Conservation (phyloP, 305 asterid genomes). For the Solanum hybrid region DNA sequence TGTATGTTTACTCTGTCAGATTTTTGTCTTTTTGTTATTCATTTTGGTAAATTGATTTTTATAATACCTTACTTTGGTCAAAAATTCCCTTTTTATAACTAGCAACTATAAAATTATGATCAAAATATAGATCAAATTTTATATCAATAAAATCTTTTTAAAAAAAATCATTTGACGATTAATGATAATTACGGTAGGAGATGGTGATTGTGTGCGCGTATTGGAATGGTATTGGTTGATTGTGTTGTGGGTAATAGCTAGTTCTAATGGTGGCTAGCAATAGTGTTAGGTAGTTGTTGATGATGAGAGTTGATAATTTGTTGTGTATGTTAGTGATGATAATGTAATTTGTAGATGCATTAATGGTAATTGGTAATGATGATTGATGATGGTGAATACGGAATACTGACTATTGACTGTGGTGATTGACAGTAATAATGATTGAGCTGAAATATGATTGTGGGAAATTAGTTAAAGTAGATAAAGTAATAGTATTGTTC, state of each 20-base stretch:
- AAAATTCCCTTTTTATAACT: not conserved
- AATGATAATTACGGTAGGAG: not conserved
- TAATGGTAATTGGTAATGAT: not conserved
- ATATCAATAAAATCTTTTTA: not conserved
- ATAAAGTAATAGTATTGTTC: not conserved
- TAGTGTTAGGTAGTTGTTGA: not conserved
- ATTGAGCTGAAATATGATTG: fast-evolving
- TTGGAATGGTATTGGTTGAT: not conserved
- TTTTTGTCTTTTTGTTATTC: too few species aligned
- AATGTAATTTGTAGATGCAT: not conserved
- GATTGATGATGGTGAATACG: not conserved
- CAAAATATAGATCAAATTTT: too few species aligned
- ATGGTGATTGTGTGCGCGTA: not conserved
- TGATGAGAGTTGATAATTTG: not conserved
- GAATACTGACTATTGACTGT: fast-evolving
- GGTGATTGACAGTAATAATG: not conserved
- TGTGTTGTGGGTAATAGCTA: not conserved
- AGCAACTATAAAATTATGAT: not conserved
- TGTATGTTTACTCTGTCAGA: too few species aligned
- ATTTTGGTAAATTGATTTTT: too few species aligned
- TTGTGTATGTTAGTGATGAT: not conserved
- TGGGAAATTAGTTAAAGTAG: not conserved
- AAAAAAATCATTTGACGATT: not conserved
- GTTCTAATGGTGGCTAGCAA: not conserved
- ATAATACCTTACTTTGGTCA: too few species aligned